phyloP scores from a whole-genome alignment of 768 basidiomycete genomes.

The Tylopilus subfusipes region DNA sequence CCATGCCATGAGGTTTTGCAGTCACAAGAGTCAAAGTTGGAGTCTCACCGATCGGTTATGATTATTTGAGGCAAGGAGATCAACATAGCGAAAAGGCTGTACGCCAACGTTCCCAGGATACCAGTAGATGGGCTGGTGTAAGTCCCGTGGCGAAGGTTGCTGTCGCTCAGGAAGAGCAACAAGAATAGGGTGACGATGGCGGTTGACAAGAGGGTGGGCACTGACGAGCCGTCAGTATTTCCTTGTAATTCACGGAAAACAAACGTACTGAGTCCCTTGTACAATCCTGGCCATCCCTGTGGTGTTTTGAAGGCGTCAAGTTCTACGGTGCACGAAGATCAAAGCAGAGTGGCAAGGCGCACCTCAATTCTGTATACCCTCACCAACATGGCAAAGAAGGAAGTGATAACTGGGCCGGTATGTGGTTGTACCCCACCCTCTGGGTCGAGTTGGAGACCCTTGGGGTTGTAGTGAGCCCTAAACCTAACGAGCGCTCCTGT shows the following conservation, averaged over 20 bases:
- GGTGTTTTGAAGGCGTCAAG: constrained; percentile 5
- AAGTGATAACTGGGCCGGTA: constrained; percentile 72
- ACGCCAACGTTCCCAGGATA: constrained; percentile 58
- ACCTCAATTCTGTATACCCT: constrained; percentile 76
- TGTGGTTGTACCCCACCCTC: constrained; percentile 75
- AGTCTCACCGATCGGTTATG: constrained; percentile 67
- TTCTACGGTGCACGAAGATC: neutral
- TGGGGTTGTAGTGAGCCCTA: constrained; percentile 83
- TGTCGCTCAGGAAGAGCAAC: constrained; percentile 54
- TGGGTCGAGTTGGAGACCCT: constrained; percentile 73
- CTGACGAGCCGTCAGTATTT: constrained; percentile 41
- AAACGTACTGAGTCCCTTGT: constrained; percentile 69
- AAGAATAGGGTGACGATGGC: constrained; percentile 55
- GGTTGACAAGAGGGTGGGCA: constrained; percentile 49
- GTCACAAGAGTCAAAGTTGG: neutral
- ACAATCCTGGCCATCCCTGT: constrained; percentile 68
- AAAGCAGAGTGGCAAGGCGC: constrained; percentile 10
- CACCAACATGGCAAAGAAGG: constrained; percentile 69
- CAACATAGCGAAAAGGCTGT: constrained; percentile 62
- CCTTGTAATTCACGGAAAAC: constrained; percentile 19
- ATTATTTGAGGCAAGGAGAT: constrained; percentile 67
- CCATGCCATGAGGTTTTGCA: constrained; percentile 1
- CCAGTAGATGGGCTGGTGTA: constrained; percentile 64
- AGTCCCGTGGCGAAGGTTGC: constrained; percentile 56
- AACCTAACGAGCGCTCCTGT: constrained; percentile 71